Evolutionary conservation across 495 filamentous ascomycete genomes (phyloP), one percentile per base, ranked within the genome.

Genomic region (Platismatia glauca): DNA sequence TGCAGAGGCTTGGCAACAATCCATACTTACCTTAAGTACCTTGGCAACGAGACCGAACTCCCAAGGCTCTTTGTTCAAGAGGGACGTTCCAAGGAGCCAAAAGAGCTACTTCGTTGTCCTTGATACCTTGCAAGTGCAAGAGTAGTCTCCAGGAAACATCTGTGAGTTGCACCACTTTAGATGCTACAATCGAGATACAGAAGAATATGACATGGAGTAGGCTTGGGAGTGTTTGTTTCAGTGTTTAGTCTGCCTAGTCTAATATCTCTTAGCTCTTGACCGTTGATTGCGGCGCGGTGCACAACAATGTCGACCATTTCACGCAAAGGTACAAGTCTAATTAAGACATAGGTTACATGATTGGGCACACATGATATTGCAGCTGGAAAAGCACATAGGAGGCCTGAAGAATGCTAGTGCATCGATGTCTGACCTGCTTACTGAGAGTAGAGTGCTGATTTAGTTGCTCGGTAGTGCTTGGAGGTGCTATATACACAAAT

Each of bases 331-430:
- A n/a, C 20, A 60, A 31, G 33, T 41, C 27, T 55, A 39, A 34
- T 48, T 27, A 57, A 55, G 20, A 48, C 22, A 11, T 60, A 58
- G 62, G 65, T 62, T 67, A 68, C 66, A 67, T 65, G 59, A 56
- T 61, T 60, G 66, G 63, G 66, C 52, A 60, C 61, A 66, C 60
- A 65, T 66, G 53, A 65, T 27, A 63, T 43, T 34, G 63, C 38
- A 57, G 39, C 22, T 38, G 22, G 56, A 57, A 31, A 41, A 53
- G 50, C 59, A 34, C 60, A 31, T n/a, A 44, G 22, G 46, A 38
- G 34, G 29, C 18, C 50, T 27, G 13, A 55, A 33, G 46, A 44
- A 34, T 31, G 27, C 16, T 61, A 38, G 37, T 59, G 39, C 37
- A 35, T 34, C 46, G 24, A 22, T 27, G 24, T 37, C 27, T 57